A percentile compares a stretch with the other conserved stretches of the same genome.
These are phyloP conservation scores for Vitis hybrid DNA, from an alignment of 177 flowering plant genomes.

Conservation along the genomic window DNA sequence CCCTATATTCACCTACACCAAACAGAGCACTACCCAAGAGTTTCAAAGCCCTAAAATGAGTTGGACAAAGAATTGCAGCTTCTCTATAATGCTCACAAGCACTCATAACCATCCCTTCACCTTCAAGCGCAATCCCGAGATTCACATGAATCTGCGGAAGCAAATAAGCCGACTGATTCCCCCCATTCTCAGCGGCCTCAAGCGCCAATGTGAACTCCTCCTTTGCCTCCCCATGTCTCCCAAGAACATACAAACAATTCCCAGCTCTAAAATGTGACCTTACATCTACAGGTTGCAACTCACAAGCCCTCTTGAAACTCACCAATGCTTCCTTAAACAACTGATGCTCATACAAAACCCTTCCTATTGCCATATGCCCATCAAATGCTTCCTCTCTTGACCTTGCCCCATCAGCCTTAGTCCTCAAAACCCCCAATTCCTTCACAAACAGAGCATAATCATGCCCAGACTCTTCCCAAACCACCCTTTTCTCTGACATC, in stretches of 20 bases:
- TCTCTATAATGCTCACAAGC: slow-evolving; percentile 99
- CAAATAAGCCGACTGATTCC: slow-evolving; percentile 81
- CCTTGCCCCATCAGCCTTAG: slow-evolving; percentile 70
- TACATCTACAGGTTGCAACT: slow-evolving; percentile 84
- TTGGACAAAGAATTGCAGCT: slow-evolving; percentile 93
- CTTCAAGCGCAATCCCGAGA: slow-evolving; percentile 88
- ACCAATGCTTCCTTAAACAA: slow-evolving; percentile 77
- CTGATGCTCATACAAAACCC: slow-evolving; percentile 83
- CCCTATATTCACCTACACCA: slow-evolving; percentile 91
- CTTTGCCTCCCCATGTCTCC: slow-evolving; percentile 65
- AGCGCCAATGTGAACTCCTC: slow-evolving; percentile 73
- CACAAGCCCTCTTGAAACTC: slow-evolving; percentile 88
- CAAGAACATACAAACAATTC: slow-evolving; percentile 69
- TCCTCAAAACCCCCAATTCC: slow-evolving; percentile 72
- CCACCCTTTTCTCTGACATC: slow-evolving; percentile 53
- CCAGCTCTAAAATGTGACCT: slow-evolving; percentile 89
- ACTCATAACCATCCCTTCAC: slow-evolving; percentile 90
- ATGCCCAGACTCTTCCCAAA: slow-evolving; percentile 80
- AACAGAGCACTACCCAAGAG: slow-evolving; percentile 96
- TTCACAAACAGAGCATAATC: slow-evolving; percentile 69
- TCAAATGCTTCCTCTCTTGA: slow-evolving; percentile 90
- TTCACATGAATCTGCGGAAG: slow-evolving; percentile 96
- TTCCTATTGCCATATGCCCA: slow-evolving; percentile 95
- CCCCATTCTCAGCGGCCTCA: slow-evolving; percentile 88
- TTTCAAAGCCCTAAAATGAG: slow-evolving; percentile 92